Evolutionary conservation across 345 rosid genomes (phyloP).

Genomic region (Brassica juncea): DNA sequence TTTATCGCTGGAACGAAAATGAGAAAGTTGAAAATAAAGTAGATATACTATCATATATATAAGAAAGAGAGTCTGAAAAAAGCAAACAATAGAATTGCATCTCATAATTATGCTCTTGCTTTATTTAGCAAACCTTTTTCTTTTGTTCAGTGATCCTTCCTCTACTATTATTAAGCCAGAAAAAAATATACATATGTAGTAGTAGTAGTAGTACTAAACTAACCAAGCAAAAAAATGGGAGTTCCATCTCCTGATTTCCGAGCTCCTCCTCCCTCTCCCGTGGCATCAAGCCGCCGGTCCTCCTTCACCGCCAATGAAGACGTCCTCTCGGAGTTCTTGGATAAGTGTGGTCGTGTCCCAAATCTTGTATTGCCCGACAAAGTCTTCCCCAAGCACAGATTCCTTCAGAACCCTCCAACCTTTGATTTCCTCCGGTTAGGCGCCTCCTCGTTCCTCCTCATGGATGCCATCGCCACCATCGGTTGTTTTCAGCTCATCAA

Average conservation of each 20-base stretch:
- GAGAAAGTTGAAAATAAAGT: neutral
- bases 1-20: neutral
- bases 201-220: neutral
- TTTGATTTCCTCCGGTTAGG: conserved; percentile 53
- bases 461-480: conserved; percentile 57
- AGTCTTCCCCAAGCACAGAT: conserved; percentile 70
- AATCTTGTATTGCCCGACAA: conserved; percentile 77
- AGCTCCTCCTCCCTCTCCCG: conserved; percentile 96
- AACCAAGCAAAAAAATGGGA: conserved; percentile 38
- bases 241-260: conserved; percentile 68
- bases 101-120: conserved; percentile 51
- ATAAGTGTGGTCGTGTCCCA: conserved; percentile 72
- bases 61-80: neutral
- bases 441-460: conserved; percentile 33
- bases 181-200: neutral
- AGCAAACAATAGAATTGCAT: conserved; percentile 35
- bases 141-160: neutral
- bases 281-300: conserved; percentile 65
- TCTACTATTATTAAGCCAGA: neutral
- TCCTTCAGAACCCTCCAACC: conserved; percentile 58
- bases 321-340: conserved; percentile 72
- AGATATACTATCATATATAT: neutral
- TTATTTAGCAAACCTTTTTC: conserved; percentile 26
- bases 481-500: conserved; percentile 87
- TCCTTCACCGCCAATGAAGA: conserved; percentile 79